Base-by-base conservation (phyloP, 192 early-diverging fungal species). In the Gaertneriomyces sp. region DNA sequence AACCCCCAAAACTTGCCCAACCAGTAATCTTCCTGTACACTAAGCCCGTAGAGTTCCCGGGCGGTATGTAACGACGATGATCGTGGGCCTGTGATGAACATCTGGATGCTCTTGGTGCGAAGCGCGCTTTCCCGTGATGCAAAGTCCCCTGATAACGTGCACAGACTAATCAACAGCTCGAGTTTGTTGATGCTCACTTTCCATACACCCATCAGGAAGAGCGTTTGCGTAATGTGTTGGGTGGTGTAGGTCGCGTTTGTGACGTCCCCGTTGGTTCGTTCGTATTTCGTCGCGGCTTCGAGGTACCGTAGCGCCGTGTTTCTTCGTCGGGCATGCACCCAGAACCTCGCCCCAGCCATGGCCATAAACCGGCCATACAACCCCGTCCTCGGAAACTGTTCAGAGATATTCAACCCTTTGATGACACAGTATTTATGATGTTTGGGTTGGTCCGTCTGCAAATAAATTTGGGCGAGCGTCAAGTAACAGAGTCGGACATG, bases 121-220 rank as follows among this genome's bases (percentile, higher is more conserved):
- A 33, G 25, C 25, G 25, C 25, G 25, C 2, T 33, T 2, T 33
- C 25, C 25, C 25, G 25, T 33, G 25, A 33, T 33, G 25, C 25
- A 33, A 33, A 33, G 25, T 33, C 25, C 25, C 25, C 25, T 33
- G 25, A 33, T 33, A 33, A 33, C 25, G 25, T 33, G 25, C 25
- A 33, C 8, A 82, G 44, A 7, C 74, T 42, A 39, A 41, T 25
- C 7, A 78, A 46, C 5, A 56, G 25, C 12, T 80, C 76, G 20
- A 58, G 80, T 12, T 52, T 55, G 8, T 62, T 43, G 6, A 66
- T 43, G 3, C 73, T 60, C 11, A 39, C 45, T 42, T 74, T 70
- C 72, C 79, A 74, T 45, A 57, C n/a, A 14, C 79, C 79, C 60
- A 71, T 74, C 9, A 79, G 17, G 45, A 81, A 75, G 4, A 81